These are phyloP conservation scores for Phialocephala sp. DNA, from an alignment of 2,329 filamentous ascomycete species.

Conservation along the genomic window DNA sequence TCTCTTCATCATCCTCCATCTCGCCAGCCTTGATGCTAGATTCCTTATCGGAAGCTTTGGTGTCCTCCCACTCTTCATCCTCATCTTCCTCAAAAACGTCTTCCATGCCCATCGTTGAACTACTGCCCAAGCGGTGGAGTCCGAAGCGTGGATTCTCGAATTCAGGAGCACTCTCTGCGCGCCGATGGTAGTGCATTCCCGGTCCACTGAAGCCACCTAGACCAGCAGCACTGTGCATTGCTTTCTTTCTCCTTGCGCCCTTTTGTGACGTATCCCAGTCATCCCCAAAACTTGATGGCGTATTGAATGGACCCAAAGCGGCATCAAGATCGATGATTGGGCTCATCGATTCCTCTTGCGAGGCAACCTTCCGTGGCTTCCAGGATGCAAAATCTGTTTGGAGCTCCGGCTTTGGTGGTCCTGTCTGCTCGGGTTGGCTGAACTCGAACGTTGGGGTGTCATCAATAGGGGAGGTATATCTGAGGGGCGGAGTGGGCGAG, in stretches of 20 bases:
- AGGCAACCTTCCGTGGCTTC: constrained; percentile 47
- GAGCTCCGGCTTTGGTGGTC: constrained; percentile 28
- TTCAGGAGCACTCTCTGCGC: constrained; percentile 81
- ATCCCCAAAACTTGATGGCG: constrained; percentile 66
- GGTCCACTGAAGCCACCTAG: constrained; percentile 71
- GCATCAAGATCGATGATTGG: constrained; percentile 94
- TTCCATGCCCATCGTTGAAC: constrained; percentile 82
- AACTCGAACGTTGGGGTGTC: constrained; percentile 35
- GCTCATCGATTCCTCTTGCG: constrained; percentile 67
- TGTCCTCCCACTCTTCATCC: constrained; percentile 53
- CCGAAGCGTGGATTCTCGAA: constrained; percentile 74
- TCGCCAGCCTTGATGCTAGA: constrained; percentile 45
- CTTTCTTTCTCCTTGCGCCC: constrained; percentile 61
- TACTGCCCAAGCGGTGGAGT: constrained; percentile 64
- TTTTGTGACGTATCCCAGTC: constrained; percentile 72
- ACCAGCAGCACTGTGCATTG: constrained; percentile 79
- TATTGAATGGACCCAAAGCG: constrained; percentile 90
- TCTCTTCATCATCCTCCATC: constrained; percentile 45
- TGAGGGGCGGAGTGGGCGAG: constrained; percentile 51
- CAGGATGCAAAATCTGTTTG: constrained; percentile 43
- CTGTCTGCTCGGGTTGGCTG: constrained; percentile 21
- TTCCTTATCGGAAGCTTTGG: constrained; percentile 43
- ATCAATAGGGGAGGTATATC: constrained; percentile 40
- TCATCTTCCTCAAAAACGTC: constrained; percentile 89
- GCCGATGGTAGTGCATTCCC: constrained; percentile 76